Base-by-base conservation (phyloP, 1,284 basidiomycete genomes). In the Gomphus bonarii region DNA sequence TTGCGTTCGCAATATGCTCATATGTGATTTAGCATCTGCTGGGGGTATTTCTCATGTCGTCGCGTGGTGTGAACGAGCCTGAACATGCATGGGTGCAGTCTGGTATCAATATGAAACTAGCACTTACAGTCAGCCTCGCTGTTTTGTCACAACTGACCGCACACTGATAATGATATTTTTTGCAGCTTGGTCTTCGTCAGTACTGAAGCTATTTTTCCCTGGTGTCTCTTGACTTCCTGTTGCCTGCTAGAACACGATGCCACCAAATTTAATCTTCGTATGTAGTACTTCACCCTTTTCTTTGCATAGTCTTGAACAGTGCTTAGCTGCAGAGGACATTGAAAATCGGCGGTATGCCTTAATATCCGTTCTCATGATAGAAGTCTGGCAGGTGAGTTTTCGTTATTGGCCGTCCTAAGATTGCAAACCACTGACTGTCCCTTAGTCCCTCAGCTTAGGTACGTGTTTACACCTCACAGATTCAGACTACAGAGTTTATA, bases 141-240 rank as follows among this genome's bases (percentile, higher is more conserved):
- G 25, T 28, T 28, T 28, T 28, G 25, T 5, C 25, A 28, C 25
- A 28, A 28, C 5, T 28, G 25, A 28, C 25, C 25, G 25, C 25
- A 28, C 25, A 28, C 25, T 28, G 25, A 28, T 28, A 28, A 28
- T 28, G 5, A n/a, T n/a, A n/a, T n/a, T 30, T 36, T 20, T 11
- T 55, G 12, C 48, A 63, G 62, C 61, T 63, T 48, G 62, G 62
- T 12, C 57, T 63, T 22, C 62, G 62, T 63, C 47, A 38, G 62
- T 38, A 8, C 33, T 10, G 33, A 9, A 35, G 33, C 12, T 35
- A 35, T 35, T 35, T 9, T 10, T 25, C 31, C 25, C 5, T 28
- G 20, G n/a, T n/a, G 18, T 9, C 10, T 18, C 47, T 47, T 30
- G 7, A 12, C 40, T 20, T 43, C 22, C n/a, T 54, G 20, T 46